These are phyloP conservation scores for Claviceps maximensis DNA, from an alignment of 2,329 filamentous ascomycete genomes.

Conservation along the genomic window DNA sequence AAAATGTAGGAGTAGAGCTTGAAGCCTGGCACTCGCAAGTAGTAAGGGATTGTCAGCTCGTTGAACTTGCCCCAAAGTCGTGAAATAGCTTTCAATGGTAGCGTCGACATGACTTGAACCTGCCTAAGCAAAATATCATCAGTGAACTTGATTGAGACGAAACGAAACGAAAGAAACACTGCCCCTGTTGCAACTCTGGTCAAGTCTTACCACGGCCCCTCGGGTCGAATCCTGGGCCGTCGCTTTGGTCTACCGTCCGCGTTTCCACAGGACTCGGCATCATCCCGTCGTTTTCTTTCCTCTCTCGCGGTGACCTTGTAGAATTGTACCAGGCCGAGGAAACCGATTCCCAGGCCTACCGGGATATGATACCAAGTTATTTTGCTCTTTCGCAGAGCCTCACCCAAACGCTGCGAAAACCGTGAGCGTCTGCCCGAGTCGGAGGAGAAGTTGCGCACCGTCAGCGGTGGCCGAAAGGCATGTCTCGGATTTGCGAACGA, in stretches of 20 bases:
- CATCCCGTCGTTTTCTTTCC: constrained; percentile 33
- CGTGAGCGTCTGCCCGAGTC: constrained; percentile 30
- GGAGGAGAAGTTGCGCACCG: constrained; percentile 20
- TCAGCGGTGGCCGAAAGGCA: constrained; percentile 12
- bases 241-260: constrained; percentile 32
- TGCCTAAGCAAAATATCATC: constrained; percentile 37
- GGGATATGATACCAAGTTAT: constrained; percentile 87
- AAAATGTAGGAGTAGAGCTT: constrained; percentile 84
- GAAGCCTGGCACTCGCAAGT: constrained; percentile 77
- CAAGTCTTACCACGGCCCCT: constrained; percentile 60
- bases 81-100: constrained; percentile 82
- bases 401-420: constrained; percentile 38
- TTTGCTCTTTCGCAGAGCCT: constrained; percentile 37
- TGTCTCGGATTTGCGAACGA: constrained; percentile 10
- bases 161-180: neutral
- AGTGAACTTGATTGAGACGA: neutral
- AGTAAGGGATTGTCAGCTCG: constrained; percentile 76
- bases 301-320: constrained; percentile 56
- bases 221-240: constrained; percentile 56
- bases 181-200: neutral
- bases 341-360: constrained; percentile 70
- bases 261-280: constrained; percentile 32
- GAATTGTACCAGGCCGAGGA: constrained; percentile 71
- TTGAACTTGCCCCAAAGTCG: constrained; percentile 86
- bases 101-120: constrained; percentile 83